A percentile compares a stretch with the other conserved stretches of the same genome.
Evolutionary conservation across 2,329 filamentous ascomycete species (phyloP).

Genomic region (Paracorniculantispora psalliotae): DNA sequence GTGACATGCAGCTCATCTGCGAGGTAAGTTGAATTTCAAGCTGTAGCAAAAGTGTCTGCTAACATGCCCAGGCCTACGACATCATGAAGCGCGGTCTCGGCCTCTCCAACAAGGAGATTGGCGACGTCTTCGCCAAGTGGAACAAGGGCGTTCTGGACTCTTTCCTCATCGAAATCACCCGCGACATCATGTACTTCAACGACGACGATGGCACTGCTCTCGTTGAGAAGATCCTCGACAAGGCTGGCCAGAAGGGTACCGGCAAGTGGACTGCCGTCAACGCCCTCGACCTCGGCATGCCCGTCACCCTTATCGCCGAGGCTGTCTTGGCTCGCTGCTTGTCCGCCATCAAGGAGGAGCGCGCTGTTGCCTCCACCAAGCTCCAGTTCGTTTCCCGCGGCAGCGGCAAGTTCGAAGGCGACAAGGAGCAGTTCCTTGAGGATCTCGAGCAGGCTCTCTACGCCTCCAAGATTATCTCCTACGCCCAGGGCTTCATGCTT

Average conservation of each 20-base stretch:
- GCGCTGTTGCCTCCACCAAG: conserved; percentile 71
- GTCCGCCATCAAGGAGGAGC: conserved; percentile 91
- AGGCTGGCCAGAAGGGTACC: conserved; percentile 98
- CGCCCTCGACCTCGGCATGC: conserved; percentile 96
- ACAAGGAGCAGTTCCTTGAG: conserved; percentile 89
- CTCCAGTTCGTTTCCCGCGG: conserved; percentile 69
- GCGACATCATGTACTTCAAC: conserved; percentile 97
- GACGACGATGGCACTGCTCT: conserved; percentile 87
- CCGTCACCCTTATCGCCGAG: conserved; percentile 96
- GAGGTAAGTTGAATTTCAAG: conserved; percentile 57
- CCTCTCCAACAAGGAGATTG: conserved; percentile 87
- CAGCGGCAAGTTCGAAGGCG: conserved; percentile 73
- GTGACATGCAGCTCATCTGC: conserved; percentile 99
- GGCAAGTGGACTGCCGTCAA: conserved; percentile 99
- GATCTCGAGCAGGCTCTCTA: conserved; percentile 99
- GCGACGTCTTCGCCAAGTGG: conserved; percentile 90
- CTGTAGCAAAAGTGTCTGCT: neutral
- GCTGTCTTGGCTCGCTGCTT: conserved; percentile 93
- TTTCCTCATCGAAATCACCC: conserved; percentile 98
- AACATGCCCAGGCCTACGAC: conserved; percentile 76
- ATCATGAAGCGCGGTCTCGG: conserved; percentile 98
- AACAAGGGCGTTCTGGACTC: conserved; percentile 98
- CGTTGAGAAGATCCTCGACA: conserved; percentile 98
- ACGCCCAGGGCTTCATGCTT: conserved; percentile 99
- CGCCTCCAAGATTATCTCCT: conserved; percentile 99